A percentile compares a stretch with the other conserved stretches of the same genome.
Conservation (phyloP, 1,284 basidiomycete genomes). For the Gymnopus androsaceus region DNA sequence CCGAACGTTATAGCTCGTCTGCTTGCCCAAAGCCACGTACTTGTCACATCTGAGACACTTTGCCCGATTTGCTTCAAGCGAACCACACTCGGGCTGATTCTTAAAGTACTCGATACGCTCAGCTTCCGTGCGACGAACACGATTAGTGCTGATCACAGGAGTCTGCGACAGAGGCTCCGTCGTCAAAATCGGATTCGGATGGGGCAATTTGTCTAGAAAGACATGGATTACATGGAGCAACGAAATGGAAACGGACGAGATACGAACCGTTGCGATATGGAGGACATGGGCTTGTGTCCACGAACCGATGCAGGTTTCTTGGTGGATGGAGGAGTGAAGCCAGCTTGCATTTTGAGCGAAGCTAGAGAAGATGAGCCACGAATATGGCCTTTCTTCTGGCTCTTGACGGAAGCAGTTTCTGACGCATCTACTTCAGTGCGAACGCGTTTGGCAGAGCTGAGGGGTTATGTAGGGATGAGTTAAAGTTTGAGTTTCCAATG, state of each 20-base stretch:
- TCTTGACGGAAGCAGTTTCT: conserved; percentile 16
- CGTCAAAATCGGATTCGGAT: conserved; percentile 43
- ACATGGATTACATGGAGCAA: background rate
- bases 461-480: background rate
- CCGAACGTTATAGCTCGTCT: conserved; percentile 54
- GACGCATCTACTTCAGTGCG: conserved; percentile 32
- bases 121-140: conserved; percentile 53
- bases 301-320: conserved; percentile 29
- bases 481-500: background rate
- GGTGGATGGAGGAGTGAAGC: conserved; percentile 21
- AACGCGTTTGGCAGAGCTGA: conserved; percentile 30
- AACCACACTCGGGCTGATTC: conserved; percentile 54
- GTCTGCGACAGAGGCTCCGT: conserved; percentile 48
- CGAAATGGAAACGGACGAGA: background rate
- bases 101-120: conserved; percentile 64
- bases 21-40: conserved; percentile 53
- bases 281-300: conserved; percentile 14
- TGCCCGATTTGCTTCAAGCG: conserved; percentile 52
- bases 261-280: conserved; percentile 8
- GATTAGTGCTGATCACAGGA: conserved; percentile 40
- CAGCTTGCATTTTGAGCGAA: conserved; percentile 30
- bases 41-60: conserved; percentile 57
- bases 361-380: conserved; percentile 32
- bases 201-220: conserved; percentile 9
- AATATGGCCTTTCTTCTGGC: conserved; percentile 32